Percentiles rank a stretch among this genome's conserved stretches.
Evolutionary conservation across 768 basidiomycete genomes (phyloP).

Genomic region (Rhodotorula diobovata): DNA sequence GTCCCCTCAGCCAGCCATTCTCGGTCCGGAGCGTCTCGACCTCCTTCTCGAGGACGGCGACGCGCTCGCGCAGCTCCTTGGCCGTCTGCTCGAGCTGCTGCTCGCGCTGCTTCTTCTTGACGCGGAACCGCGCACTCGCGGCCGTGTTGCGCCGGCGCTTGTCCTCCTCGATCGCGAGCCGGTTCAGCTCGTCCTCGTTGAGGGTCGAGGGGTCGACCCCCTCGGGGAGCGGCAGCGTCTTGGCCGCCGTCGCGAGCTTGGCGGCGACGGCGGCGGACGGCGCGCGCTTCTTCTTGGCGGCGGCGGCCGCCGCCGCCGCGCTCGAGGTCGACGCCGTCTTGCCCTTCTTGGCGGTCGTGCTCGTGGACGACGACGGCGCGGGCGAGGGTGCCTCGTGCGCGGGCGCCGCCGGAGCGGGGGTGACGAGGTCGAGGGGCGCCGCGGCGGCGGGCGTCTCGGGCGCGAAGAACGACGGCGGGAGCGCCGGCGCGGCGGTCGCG

Average conservation of each 20-base stretch:
- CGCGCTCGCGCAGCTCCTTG: slow-evolving; percentile 75
- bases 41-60: slow-evolving; percentile 79
- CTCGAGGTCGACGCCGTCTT: slow-evolving; percentile 25
- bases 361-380: slow-evolving; percentile 41
- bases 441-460: slow-evolving; percentile 41
- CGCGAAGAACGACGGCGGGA: slow-evolving; percentile 38
- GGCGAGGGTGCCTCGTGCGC: slow-evolving; percentile 22
- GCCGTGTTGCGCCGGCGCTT: slow-evolving; percentile 91
- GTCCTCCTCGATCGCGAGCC: slow-evolving; percentile 66
- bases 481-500: background rate
- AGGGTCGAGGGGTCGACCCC: slow-evolving; percentile 20
- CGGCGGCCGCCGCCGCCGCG: background rate
- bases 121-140: slow-evolving; percentile 71
- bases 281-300: background rate
- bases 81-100: slow-evolving; percentile 76
- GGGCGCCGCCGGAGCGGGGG: slow-evolving; percentile 6
- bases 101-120: slow-evolving; percentile 96
- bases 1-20: slow-evolving; percentile 86
- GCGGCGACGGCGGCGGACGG: slow-evolving; percentile 21
- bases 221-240: slow-evolving; percentile 14
- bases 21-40: slow-evolving; percentile 81
- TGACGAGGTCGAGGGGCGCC: slow-evolving; percentile 37
- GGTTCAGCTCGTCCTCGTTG: slow-evolving; percentile 34
- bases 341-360: slow-evolving; percentile 52
- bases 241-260: background rate